Percentiles rank a stretch among this genome's conserved stretches.
Conservation (phyloP, 306 rosid genomes). For the Trifolium repens region DNA sequence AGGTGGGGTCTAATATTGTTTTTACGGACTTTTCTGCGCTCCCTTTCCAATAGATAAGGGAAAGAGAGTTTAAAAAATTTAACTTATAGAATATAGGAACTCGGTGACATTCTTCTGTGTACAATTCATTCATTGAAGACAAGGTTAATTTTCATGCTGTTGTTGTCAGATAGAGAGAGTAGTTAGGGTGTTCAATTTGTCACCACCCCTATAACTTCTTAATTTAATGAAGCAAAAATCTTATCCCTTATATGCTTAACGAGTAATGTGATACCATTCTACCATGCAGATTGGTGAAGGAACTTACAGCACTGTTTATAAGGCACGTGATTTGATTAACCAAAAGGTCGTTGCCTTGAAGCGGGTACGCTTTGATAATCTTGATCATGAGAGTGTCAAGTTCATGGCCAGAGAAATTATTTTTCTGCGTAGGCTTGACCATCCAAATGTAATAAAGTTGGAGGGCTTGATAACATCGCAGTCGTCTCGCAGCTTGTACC, state of each 20-base stretch:
- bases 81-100: neutral
- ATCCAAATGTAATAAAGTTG: conserved; percentile 86
- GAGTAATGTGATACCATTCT: conserved; percentile 37
- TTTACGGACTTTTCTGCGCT: neutral
- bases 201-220: neutral
- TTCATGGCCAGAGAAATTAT: conserved; percentile 97
- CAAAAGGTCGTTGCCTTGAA: conserved; percentile 83
- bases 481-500: conserved; percentile 83
- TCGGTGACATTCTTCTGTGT: conserved; percentile 20
- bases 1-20: neutral
- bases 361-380: conserved; percentile 87
- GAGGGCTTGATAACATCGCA: conserved; percentile 85
- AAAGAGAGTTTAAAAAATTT: conserved; percentile 16
- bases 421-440: conserved; percentile 89
- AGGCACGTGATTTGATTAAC: conserved; percentile 76
- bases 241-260: conserved; percentile 14
- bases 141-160: neutral
- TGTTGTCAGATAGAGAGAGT: neutral
- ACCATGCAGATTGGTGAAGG: conserved; percentile 93
- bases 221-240: neutral
- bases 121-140: conserved; percentile 20
- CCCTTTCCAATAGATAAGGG: neutral
- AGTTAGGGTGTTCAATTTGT: neutral
- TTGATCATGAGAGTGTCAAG: conserved; percentile 86
- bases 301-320: conserved; percentile 89